Evolutionary conservation across 257 asterid species (phyloP).

Genomic region (Phtheirospermum japonicum): DNA sequence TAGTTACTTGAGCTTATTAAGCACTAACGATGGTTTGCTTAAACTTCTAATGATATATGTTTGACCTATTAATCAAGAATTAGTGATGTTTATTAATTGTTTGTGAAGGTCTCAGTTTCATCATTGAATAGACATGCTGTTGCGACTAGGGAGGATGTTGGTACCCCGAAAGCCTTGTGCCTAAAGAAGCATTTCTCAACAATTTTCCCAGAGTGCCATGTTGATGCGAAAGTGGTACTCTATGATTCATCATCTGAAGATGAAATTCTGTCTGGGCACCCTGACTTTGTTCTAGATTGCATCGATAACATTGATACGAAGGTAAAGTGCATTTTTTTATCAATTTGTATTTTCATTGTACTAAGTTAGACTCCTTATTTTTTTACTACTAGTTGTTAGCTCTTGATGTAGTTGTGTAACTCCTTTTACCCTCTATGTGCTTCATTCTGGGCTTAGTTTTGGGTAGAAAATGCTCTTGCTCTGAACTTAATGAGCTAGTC

Average conservation of each 20-base stretch:
- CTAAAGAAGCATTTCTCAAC: constrained; percentile 76
- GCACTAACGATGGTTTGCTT: constrained; percentile 18
- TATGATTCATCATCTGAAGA: constrained; percentile 90
- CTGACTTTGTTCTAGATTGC: constrained; percentile 91
- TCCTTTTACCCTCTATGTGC: constrained; percentile 10
- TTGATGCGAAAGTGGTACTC: constrained; percentile 76
- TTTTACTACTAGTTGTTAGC: background rate
- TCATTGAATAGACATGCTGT: constrained; percentile 97
- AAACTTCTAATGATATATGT: constrained; percentile 11
- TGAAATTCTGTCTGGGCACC: constrained; percentile 84
- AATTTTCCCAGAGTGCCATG: constrained; percentile 86
- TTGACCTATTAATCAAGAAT: constrained; percentile 4
- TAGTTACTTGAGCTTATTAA: constrained; percentile 21
- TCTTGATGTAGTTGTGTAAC: constrained; percentile 16
- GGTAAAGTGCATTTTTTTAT: constrained; percentile 38
- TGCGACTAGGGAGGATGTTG: constrained; percentile 95
- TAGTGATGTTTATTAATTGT: constrained; percentile 27
- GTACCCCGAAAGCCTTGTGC: constrained; percentile 83
- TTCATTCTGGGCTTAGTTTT: background rate
- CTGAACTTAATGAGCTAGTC: background rate
- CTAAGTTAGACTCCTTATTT: background rate
- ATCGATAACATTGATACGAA: constrained; percentile 95
- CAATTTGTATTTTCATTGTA: constrained; percentile 8
- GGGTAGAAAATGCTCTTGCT: constrained; percentile 13
- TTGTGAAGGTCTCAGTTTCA: constrained; percentile 84